Evolutionary conservation across 2,329 filamentous ascomycete species (phyloP), one percentile per base, ranked within the genome.

Genomic region (Coniochaeta ligniaria): DNA sequence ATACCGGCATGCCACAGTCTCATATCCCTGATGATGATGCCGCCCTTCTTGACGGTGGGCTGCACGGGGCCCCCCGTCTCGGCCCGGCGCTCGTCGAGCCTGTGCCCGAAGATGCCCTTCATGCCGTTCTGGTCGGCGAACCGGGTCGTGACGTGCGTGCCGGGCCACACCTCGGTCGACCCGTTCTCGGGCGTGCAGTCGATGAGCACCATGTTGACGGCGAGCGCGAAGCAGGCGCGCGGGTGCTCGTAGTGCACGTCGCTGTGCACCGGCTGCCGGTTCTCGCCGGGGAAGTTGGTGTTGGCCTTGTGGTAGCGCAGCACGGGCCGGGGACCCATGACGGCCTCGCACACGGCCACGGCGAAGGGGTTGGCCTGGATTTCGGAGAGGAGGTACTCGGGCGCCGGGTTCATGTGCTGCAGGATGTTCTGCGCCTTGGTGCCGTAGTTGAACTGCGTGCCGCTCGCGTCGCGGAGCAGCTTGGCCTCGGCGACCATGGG

Each of bases 1-100:
- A 86, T 85, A 0, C 84, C 85, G 0, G 83, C 83, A 68, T 88
- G 84, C 84, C 85, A 88, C 6, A 86, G 76, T 24, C 84, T 73
- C 59, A 88, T 69, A 67, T 88, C 85, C 2, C 86, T 76, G 33
- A 88, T 67, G 38, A 87, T 74, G 26, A 87, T 67, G 43, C 81
- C 80, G 0, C 85, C 83, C 64, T 83, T 84, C 38, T 74, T 74
- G 1, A 85, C 75, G 3, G 70, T 60, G 0, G 83, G 81, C 65
- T 86, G 83, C 76, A 68, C 0, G 20, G 43, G 43, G 2, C 43
- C 43, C 81, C 81, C 7, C 78, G 74, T 6, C 76, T 69, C 2
- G 73, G 64, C 3, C 65, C 60, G 2, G 72, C 62, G 6, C 78
- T 73, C 57, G 72, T 73, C 74, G 0, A 84, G 65, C 60, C 78